Evolutionary conservation across 768 basidiomycete genomes (phyloP), one percentile per base, ranked within the genome.

Genomic region (Calocera cornea): DNA sequence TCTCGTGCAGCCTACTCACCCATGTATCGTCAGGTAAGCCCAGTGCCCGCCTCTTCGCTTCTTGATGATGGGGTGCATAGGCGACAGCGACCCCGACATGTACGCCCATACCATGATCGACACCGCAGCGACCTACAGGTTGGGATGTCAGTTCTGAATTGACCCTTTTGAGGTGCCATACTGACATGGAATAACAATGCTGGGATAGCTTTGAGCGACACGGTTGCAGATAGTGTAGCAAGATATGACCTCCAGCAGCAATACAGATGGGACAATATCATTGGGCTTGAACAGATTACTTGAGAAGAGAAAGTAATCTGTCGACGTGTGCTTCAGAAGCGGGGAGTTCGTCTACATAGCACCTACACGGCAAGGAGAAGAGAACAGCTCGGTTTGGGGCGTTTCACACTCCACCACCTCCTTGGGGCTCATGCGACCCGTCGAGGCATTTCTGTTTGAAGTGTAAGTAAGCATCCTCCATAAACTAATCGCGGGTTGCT

Each of bases 11-110:
- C 24, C 38, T 7, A 72, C 81, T 22, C 69, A 86, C 89, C 88
- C 88, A 75, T 89, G 85, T 70, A 91, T 88, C 0, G 91, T 93
- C 66, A 92, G 77, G 72, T 83, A 92, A 74, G 87, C 87, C 60
- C 81, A 82, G 70, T 85, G 84, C 0, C 89, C 89, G 1, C 87
- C 87, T 33, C 64, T 65, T 41, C 70, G 67, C 7, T 31, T 38
- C n/a, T 34, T 34, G 2, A 54, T 69, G 38, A 54, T 33, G 16
- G 47, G 40, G 33, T 49, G 41, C 47, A 44, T 66, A 19, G 47
- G 40, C 17, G 47, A 40, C 22, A 41, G 29, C 11, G 40, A 49
- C 10, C 41, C 40, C 24, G 40, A 40, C 5, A 22, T 66, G 40
- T 44, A 66, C 24, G 65, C 65, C 65, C 65, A 66, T 1, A 66